phyloP scores from a whole-genome alignment of 2,329 filamentous ascomycete genomes.

The Aspergillus sojae region DNA sequence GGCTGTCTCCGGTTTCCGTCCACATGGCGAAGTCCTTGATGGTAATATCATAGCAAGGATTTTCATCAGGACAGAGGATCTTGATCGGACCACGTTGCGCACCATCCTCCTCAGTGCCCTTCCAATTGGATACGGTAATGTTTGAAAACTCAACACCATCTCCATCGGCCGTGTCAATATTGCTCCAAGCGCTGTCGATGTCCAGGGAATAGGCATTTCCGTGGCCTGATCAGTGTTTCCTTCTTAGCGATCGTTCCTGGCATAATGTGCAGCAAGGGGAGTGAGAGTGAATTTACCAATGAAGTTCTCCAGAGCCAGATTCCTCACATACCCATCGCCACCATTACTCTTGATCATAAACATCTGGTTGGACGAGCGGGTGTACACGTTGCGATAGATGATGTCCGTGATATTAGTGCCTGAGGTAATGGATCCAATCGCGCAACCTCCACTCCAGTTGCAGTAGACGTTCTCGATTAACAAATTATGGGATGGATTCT shows the following conservation, averaged over 20 bases:
- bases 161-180: slow-evolving; percentile 46
- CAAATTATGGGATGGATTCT: slow-evolving; percentile 55
- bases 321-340: slow-evolving; percentile 55
- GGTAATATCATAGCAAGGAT: slow-evolving; percentile 56
- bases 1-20: slow-evolving; percentile 26
- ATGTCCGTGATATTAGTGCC: slow-evolving; percentile 55
- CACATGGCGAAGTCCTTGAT: slow-evolving; percentile 56
- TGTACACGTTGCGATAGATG: slow-evolving; percentile 60
- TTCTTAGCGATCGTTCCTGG: too few relatives aligned
- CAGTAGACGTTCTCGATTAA: slow-evolving; percentile 63
- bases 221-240: slow-evolving; percentile 44
- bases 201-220: slow-evolving; percentile 61
- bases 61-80: slow-evolving; percentile 52
- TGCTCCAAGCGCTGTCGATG: slow-evolving; percentile 57
- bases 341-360: slow-evolving; percentile 65
- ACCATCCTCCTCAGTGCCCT: slow-evolving; percentile 55
- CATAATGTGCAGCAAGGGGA: not conserved
- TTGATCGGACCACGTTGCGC: slow-evolving; percentile 56
- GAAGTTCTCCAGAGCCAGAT: slow-evolving; percentile 59
- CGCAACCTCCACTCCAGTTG: slow-evolving; percentile 63
- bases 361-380: slow-evolving; percentile 61
- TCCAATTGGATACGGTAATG: slow-evolving; percentile 59
- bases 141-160: slow-evolving; percentile 56
- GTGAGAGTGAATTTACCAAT: slow-evolving; percentile 34
- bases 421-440: slow-evolving; percentile 58